Base-by-base conservation (phyloP, 1,284 basidiomycete species). In the Ceratobasidium sp. region DNA sequence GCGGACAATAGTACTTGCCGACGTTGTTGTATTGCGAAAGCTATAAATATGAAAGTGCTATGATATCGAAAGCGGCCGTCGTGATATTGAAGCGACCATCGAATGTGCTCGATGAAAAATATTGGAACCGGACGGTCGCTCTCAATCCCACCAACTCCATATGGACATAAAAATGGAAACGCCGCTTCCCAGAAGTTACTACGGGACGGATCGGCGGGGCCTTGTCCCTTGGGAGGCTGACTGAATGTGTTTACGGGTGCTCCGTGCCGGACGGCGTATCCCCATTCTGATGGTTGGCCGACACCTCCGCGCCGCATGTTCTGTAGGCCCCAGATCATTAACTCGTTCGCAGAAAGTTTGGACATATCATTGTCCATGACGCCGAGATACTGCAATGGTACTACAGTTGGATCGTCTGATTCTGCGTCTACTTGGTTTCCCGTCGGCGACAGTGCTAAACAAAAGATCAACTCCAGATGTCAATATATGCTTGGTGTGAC, bases 131-230 rank as follows among this genome's bases (percentile, higher is more conserved):
- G n/a, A 1, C 83, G 73, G 2, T 79, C 58, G 0, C 79, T 80
- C 72, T 88, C 86, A 39, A 87, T 80, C 0, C 86, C 85, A 0
- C 88, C 87, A 0, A 39, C 7, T 0, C 86, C 87, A 81, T 86
- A 88, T 1, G 87, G 88, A 77, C 87, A 88, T 0, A 88, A 80
- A 0, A 68, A 33, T 0, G 85, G 86, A 79, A 84, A 88, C 0
- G 83, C 83, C 7, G 83, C 82, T 20, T 85, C 79, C 2, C 86
- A 81, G 60, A 82, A 82, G 55, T 60, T 80, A 23, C 33, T 28
- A 9, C 61, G 61, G 15, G 18, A 7, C 6, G 61, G 61, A 40
- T 63, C 61, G 20, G 33, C 61, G 1, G 39, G 28, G 5, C 23
- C 49, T 33, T 55, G 42, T 3, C 77, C 67, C 3, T 39, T 28